Base-by-base conservation (phyloP, 2,329 filamentous ascomycete genomes). In the Ascosphaera acerosa region DNA sequence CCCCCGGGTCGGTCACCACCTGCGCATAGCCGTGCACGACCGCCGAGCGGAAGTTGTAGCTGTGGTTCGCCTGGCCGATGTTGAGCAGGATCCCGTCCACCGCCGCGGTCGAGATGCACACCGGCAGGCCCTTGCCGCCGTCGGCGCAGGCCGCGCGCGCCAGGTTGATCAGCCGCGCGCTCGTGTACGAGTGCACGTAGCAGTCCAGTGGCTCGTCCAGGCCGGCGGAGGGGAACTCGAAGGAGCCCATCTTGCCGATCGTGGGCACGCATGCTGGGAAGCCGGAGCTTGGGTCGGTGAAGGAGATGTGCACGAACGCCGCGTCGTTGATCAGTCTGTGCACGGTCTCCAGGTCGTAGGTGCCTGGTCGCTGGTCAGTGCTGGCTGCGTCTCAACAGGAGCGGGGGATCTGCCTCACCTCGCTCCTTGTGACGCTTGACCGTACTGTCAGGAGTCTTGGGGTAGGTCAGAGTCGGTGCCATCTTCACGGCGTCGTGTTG, bases 121-220 rank as follows among this genome's bases (percentile, higher is more conserved):
- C 54, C 1, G 78, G 75, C 14, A 89, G 50, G 6, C 72, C 71
- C 15, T 57, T 42, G 5, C 50, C 48, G 20, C 51, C 45, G 2
- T 15, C 36, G 14, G 34, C 20, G 6, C 34, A 32, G 10, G 45
- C 44, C 9, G 42, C 44, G 4, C 61, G 55, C 10, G 67, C 59
- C 5, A 75, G 49, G 38, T 71, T 73, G 60, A 84, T 74, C 19
- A 91, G 58, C 5, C 80, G 72, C 1, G 70, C 70, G 36, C 70
- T 76, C 41, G 84, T 71, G 49, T 84, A 89, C 44, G 78, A 78
- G 51, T 90, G 80, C 5, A 90, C 62, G 48, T 89, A 89, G 37
- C 74, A 62, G 35, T 81, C 71, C 4, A 80, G 58, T 0, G 71
- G 67, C 39, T 80, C 70, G 31, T 63, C 59, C 12, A 41, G 49